phyloP scores from a whole-genome alignment of 1,284 basidiomycete species.

The Ganoderma sinense region DNA sequence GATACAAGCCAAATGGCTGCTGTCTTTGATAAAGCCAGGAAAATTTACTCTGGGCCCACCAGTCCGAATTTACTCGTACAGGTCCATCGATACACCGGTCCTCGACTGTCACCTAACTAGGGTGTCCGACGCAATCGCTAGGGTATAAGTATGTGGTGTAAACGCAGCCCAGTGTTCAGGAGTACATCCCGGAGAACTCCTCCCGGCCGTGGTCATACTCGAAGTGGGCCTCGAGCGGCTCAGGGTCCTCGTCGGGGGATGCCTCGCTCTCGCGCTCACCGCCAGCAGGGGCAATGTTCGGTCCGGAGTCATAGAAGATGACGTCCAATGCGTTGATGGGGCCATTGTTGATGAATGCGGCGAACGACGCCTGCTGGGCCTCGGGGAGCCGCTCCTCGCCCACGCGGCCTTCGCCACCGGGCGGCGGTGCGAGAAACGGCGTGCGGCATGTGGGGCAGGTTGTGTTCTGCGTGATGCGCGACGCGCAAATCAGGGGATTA shows the following conservation, averaged over 20 bases:
- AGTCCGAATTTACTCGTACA: background rate
- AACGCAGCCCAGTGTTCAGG: constrained; percentile 10
- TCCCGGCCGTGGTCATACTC: constrained; percentile 26
- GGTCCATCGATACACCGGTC: background rate
- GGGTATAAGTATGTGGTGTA: too few relatives aligned
- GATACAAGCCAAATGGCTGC: background rate
- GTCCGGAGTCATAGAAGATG: background rate
- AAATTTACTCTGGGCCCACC: background rate
- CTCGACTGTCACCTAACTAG: background rate
- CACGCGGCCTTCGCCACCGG: background rate
- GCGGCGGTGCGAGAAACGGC: constrained; percentile 19
- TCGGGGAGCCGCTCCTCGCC: background rate
- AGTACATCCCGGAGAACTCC: constrained; percentile 34
- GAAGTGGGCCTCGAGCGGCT: constrained; percentile 2
- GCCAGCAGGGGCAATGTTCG: background rate
- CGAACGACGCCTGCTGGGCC: constrained; percentile 10
- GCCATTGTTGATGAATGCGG: constrained; percentile 8
- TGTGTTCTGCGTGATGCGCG: constrained; percentile 14
- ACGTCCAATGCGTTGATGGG: constrained; percentile 1
- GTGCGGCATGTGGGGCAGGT: constrained; percentile 37
- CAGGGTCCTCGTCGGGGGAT: background rate
- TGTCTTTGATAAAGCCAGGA: background rate
- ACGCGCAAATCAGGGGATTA: background rate
- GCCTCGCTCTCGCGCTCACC: background rate
- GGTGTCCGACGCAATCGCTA: background rate